A percentile compares a stretch with the other conserved stretches of the same genome.
These are phyloP conservation scores for Saccharomyces hybrid DNA, from an alignment of 1,139 yeast genomes.

Conservation along the genomic window DNA sequence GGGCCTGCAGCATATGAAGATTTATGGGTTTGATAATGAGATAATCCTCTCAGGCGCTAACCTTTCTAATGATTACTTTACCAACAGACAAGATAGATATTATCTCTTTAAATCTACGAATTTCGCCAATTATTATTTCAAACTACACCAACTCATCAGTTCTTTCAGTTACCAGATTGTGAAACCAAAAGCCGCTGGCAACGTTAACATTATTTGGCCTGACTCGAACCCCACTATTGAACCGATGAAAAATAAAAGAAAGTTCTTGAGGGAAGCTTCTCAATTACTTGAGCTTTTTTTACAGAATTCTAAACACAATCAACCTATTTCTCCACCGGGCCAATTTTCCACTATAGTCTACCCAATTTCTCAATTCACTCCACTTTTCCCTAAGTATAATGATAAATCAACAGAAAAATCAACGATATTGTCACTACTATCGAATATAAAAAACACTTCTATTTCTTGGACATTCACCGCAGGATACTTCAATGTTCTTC, in stretches of 20 bases:
- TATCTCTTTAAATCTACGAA: conserved; percentile 53
- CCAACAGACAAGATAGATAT: conserved; percentile 93
- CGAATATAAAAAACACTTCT: conserved; percentile 48
- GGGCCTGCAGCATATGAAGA: conserved; percentile 95
- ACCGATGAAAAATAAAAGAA: conserved; percentile 53
- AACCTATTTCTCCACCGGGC: conserved; percentile 21
- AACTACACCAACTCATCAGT: conserved; percentile 58
- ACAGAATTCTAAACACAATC: conserved; percentile 30
- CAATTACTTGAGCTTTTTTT: conserved; percentile 50
- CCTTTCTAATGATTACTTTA: conserved; percentile 80
- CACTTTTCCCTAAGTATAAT: conserved; percentile 46
- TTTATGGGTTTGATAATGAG: conserved; percentile 90
- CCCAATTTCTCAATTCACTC: conserved; percentile 88
- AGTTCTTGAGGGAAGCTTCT: conserved; percentile 56
- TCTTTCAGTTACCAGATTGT: conserved; percentile 62
- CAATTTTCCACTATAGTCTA: conserved; percentile 62
- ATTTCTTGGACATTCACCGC: conserved; percentile 88
- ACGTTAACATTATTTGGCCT: conserved; percentile 71
- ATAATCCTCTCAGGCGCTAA: conserved; percentile 88
- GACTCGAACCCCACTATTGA: conserved; percentile 60
- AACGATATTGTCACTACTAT: conserved; percentile 52
- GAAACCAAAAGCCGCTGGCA: conserved; percentile 46
- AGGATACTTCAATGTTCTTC: conserved; percentile 89
- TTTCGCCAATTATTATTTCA: conserved; percentile 65
- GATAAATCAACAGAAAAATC: conserved; percentile 77